Base-by-base conservation (phyloP, 768 basidiomycete species). In the Trichaptum fuscoviolaceum region DNA sequence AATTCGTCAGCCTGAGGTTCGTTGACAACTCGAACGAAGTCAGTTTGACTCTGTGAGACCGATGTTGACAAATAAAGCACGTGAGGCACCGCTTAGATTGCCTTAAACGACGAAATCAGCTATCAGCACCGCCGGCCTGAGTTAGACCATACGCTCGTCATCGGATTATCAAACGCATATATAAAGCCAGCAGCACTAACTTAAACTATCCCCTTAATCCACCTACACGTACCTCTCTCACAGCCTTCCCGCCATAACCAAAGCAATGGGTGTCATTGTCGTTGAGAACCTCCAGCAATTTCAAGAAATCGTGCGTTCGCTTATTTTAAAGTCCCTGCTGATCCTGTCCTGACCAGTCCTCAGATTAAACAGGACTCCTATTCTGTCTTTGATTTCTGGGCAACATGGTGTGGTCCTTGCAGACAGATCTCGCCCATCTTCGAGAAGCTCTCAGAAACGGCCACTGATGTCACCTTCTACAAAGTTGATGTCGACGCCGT, bases 391-490 rank as follows among this genome's bases (percentile, higher is more conserved):
- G 88, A 92, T 76, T 91, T 92, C 77, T 89, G 87, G 87, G 90
- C 90, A 57, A 83, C 84, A 1, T 91, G 90, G 90, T 91, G 87
- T 75, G 88, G 88, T 18, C 89, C 89, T 17, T 91, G 89, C 84
- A 81, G 77, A 65, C 68, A 80, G 57, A 90, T 91, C 76, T 83
- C 84, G 23, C 90, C 90, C 64, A 72, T 88, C 57, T 86, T 90
- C 69, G 86, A 89, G 74, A 78, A 82, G 68, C 72, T 88, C n/a
- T 80, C 85, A 2, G 69, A 77, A 0, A 58, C 71, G 12, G 69
- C 70, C 6, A 73, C 75, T 24, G 72, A 70, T 64, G 73, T 89
- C 65, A 80, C 81, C 20, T 89, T 91, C 74, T 90, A 87, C 81
- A 90, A 89, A 73, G 86, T 92, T 65, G 85, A 94, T 69, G 84